Evolutionary conservation across 2,329 filamentous ascomycete genomes (phyloP), one percentile per base, ranked within the genome.

Genomic region (Fusarium burgessii): DNA sequence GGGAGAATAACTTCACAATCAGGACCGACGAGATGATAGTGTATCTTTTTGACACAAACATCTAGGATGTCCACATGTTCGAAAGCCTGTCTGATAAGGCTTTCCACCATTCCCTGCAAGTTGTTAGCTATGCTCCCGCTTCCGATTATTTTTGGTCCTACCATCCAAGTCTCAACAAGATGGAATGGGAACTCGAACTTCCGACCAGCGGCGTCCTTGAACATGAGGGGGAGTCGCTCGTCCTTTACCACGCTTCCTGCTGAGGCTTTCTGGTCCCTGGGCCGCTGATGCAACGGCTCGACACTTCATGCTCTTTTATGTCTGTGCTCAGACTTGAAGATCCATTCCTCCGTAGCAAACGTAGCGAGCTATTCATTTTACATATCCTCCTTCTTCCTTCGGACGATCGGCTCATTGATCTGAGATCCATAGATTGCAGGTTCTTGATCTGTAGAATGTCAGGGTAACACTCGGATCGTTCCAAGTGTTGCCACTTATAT

Each of bases 131-230:
- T 12, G 18, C 40, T 8, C 6, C 3, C 13, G 14, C 33, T 35
- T 35, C 33, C 14, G 33, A 5, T 35, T 14, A 15, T 14, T 43
- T 14, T 32, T 35, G 23, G 15, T 54, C 88, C 78, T 88, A 94
- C 93, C 83, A 85, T 84, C 93, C 93, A 97, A 4, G 91, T 95
- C 76, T 90, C 89, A 80, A 94, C 97, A 33, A 97, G 80, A 69
- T 94, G 89, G 82, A 91, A 97, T 3, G 94, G 95, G 77, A 98
- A 97, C 80, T 89, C 95, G 80, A 97, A 97, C 80, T 96, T 97
- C 71, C 94, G 88, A 35, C 93, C 93, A 15, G 97, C 90, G 2
- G 94, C 94, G 78, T 97, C 95, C 81, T 96, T 97, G 83, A 97
- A 97, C 18, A 10, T 32, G 17, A 47, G 29, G 20, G 18, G 18